Percentiles rank a stretch among this genome's conserved stretches.
These are phyloP conservation scores for Prosopis cineraria DNA, from an alignment of 306 rosid species.

Conservation along the genomic window DNA sequence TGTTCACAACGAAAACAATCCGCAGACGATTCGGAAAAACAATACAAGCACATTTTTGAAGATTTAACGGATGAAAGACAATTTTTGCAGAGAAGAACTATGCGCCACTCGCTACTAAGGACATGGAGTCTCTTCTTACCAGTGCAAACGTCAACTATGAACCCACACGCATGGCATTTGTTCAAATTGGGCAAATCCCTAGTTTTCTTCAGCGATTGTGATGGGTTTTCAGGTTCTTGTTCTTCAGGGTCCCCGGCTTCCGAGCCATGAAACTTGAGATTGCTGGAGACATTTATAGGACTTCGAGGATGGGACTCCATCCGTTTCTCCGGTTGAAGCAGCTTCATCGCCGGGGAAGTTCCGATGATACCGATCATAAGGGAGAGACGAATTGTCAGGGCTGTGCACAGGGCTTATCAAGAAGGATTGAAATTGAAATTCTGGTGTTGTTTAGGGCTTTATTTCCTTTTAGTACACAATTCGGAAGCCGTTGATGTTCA, in stretches of 20 bases:
- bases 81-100: slow-evolving; percentile 74
- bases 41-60: slow-evolving; percentile 70
- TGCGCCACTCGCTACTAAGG: slow-evolving; percentile 80
- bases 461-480: background rate
- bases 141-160: slow-evolving; percentile 54
- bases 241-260: slow-evolving; percentile 4
- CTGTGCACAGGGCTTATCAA: background rate
- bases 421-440: background rate
- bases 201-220: slow-evolving; percentile 51
- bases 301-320: background rate
- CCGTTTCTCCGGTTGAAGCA: slow-evolving; percentile 25
- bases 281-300: background rate
- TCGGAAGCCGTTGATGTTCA: slow-evolving; percentile 9
- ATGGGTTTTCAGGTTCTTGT: slow-evolving; percentile 24
- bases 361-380: background rate
- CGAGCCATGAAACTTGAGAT: background rate
- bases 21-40: slow-evolving; percentile 45
- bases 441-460: background rate
- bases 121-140: slow-evolving; percentile 59
- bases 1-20: slow-evolving; percentile 46
- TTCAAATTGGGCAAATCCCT: slow-evolving; percentile 70
- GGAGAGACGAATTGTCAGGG: slow-evolving; percentile 12
- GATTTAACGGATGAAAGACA: slow-evolving; percentile 58
- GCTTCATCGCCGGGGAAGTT: slow-evolving; percentile 29
- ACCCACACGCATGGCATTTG: slow-evolving; percentile 74